Evolutionary conservation across 768 basidiomycete species (phyloP).

Genomic region (Rhizopogon vinicolor): DNA sequence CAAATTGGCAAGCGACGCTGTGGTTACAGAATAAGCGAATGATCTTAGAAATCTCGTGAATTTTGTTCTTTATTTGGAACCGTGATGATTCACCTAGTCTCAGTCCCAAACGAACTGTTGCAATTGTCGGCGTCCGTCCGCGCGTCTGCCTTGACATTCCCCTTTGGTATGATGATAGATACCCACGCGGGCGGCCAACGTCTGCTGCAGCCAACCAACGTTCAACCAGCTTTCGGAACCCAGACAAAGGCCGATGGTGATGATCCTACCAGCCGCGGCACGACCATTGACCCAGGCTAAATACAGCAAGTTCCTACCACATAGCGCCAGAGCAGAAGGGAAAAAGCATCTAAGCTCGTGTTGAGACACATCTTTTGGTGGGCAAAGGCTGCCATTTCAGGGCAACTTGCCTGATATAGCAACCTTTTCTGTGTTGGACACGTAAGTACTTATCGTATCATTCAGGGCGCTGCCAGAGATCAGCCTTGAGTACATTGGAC

Average conservation of each 20-base stretch:
- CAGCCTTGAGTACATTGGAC: neutral
- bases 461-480: too few species aligned
- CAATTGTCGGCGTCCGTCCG: too few species aligned
- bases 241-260: too few species aligned
- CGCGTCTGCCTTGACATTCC: too few species aligned
- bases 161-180: too few species aligned
- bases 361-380: neutral
- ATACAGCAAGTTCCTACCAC: neutral
- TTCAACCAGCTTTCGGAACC: too few species aligned
- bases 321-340: too few species aligned
- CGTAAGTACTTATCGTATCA: neutral
- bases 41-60: conserved; percentile 9
- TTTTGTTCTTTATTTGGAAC: conserved; percentile 3
- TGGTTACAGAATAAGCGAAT: neutral
- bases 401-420: neutral
- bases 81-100: conserved; percentile 1
- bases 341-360: neutral
- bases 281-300: too few species aligned
- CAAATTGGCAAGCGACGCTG: neutral
- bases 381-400: neutral
- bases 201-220: too few species aligned
- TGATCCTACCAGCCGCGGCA: too few species aligned
- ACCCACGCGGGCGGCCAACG: too few species aligned
- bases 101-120: too few species aligned
- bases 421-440: neutral